These are phyloP conservation scores for Microcos paniculata DNA, from an alignment of 345 rosid genomes.

Conservation along the genomic window DNA sequence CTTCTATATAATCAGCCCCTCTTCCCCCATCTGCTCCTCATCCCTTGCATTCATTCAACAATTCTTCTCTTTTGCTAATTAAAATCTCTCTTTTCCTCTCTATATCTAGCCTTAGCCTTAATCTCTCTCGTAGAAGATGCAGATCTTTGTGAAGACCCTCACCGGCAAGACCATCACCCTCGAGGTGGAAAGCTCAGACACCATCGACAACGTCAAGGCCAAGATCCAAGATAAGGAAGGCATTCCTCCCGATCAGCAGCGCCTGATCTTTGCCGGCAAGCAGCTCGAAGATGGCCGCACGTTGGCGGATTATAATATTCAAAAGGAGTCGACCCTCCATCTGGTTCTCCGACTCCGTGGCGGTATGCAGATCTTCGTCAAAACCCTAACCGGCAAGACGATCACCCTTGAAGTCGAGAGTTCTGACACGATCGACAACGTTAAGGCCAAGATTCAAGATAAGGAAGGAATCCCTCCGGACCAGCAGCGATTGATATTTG, in stretches of 20 bases:
- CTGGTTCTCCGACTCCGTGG: not conserved
- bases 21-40: not conserved
- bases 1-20: not conserved
- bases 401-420: too few species aligned
- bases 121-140: not conserved
- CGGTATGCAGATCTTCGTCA: not conserved
- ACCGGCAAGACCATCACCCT: slow-evolving; percentile 1
- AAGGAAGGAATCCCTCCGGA: slow-evolving; percentile 1
- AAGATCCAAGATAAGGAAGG: slow-evolving; percentile 9
- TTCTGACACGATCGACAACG: too few species aligned
- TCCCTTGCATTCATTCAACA: not conserved
- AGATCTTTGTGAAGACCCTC: not conserved
- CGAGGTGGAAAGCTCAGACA: too few species aligned
- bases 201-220: not conserved
- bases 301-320: slow-evolving; percentile 3
- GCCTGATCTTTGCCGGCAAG: not conserved
- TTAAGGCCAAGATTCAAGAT: not conserved
- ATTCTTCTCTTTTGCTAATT: not conserved
- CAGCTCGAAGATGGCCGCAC: not conserved
- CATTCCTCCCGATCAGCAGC: slow-evolving; percentile 3
- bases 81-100: not conserved
- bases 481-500: not conserved
- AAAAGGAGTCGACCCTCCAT: slow-evolving; percentile 1
- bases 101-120: not conserved
- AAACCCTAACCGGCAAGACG: not conserved